Base-by-base conservation (phyloP, 1,139 yeast genomes). In the Spathaspora sp. region DNA sequence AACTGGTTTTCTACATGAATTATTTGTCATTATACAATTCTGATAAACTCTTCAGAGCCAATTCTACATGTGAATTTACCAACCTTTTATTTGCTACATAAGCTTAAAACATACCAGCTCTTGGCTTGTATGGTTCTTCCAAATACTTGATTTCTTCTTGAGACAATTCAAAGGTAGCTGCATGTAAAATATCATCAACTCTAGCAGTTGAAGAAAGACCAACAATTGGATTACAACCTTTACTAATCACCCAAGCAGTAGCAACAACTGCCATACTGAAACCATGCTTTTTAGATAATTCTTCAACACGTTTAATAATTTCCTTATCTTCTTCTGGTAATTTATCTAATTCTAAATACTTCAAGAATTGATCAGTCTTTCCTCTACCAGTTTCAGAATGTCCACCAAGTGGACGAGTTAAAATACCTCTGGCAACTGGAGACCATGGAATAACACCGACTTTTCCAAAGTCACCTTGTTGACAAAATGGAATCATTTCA, bases 401-500 rank as follows among this genome's bases (percentile, higher is more conserved):
- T 5, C 10, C 38, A 13, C 42, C 48, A 4, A 44, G 10, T 10
- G 82, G 79, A 51, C 78, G 64, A 8, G 81, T 68, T 38, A 78
- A 64, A 0, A 72, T 23, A 4, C 82, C 82, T 52, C 76, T 60
- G 8, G 78, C 80, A 50, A 70, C 61, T 15, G 82, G 81, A 9
- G 78, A 72, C 77, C 78, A 78, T 7, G 82, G 82, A 46, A 76
- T 69, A 29, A 78, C 45, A 0, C 80, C 81, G 27, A 78, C 79
- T 20, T 75, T 72, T 7, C 78, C 61, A 16, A 52, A 43, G 18
- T 47, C 51, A 38, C 49, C 48, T 7, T 47, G 26, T 37, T 51
- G 24, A 56, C 83, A 78, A 62, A 66, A 81, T 24, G 78, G 81
- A 52, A 70, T 77, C 79, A 81, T 71, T 55, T 82, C 86, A 33